A percentile compares a stretch with the other conserved stretches of the same genome.
These are phyloP conservation scores for Sclerotiophoma versabilis DNA, from an alignment of 2,329 filamentous ascomycete genomes.

Conservation along the genomic window DNA sequence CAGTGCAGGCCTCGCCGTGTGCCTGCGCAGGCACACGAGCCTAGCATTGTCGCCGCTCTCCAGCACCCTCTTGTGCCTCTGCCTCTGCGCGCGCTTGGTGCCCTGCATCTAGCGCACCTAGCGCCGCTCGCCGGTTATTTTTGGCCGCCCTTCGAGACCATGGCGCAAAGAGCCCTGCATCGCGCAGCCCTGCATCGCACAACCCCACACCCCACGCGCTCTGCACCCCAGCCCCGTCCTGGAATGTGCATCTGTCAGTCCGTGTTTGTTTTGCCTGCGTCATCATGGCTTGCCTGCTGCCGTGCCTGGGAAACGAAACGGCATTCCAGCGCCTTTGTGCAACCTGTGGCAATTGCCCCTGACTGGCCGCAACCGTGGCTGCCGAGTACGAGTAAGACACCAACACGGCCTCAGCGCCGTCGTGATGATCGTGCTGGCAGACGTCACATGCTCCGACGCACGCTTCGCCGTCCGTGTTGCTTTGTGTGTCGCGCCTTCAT, in stretches of 20 bases:
- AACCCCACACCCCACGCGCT: constrained; percentile 14
- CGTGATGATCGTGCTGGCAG: constrained; percentile 2
- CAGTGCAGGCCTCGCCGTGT: background rate
- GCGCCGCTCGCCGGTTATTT: constrained; percentile 5
- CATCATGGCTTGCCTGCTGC: background rate
- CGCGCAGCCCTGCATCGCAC: constrained; percentile 5
- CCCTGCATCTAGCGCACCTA: constrained; percentile 10
- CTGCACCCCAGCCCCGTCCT: constrained; percentile 4
- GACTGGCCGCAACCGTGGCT: constrained; percentile 6
- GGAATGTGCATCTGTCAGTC: constrained; percentile 16
- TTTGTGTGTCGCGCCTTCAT: too few species aligned
- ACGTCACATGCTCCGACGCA: constrained; percentile 3
- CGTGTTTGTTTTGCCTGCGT: constrained; percentile 9
- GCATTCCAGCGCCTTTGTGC: constrained; percentile 1
- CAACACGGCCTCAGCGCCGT: background rate
- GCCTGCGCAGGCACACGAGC: background rate
- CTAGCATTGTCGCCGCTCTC: too few species aligned
- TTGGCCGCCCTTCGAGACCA: background rate
- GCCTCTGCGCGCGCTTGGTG: background rate
- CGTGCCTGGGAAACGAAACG: background rate
- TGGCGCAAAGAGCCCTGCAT: constrained; percentile 2
- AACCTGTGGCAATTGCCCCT: constrained; percentile 7
- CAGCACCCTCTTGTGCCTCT: too few species aligned
- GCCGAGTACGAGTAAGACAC: constrained; percentile 16
- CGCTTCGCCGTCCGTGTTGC: background rate